Evolutionary conservation across 2,329 filamentous ascomycete genomes (phyloP).

Genomic region (Fusarium succisae): DNA sequence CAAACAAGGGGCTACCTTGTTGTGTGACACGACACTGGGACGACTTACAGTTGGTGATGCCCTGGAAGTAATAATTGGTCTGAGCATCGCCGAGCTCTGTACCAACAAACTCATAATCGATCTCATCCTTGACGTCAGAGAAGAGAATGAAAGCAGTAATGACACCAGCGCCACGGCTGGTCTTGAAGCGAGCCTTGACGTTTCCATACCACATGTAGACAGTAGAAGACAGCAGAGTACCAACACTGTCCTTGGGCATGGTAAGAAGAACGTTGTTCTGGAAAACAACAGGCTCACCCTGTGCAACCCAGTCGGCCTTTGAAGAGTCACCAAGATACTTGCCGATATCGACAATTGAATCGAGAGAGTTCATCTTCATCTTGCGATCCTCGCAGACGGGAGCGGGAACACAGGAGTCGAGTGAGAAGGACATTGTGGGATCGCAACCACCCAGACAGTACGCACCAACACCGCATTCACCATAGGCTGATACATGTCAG

Average conservation of each 20-base stretch:
- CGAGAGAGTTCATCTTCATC: constrained; percentile 77
- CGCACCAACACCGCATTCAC: constrained; percentile 90
- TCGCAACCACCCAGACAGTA: constrained; percentile 98
- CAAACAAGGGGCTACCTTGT: constrained; percentile 1
- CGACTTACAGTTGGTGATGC: constrained; percentile 84
- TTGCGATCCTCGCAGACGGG: constrained; percentile 81
- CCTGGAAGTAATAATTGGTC: constrained; percentile 98
- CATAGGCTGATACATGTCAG: constrained; percentile 73
- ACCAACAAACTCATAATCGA: constrained; percentile 96
- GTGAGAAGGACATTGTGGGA: constrained; percentile 80
- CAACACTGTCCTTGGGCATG: constrained; percentile 86
- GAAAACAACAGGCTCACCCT: constrained; percentile 76
- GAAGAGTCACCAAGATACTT: constrained; percentile 87
- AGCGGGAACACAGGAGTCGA: constrained; percentile 85
- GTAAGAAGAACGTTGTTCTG: constrained; percentile 81
- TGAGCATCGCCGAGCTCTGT: constrained; percentile 80
- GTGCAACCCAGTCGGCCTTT: constrained; percentile 87
- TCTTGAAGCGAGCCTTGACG: constrained; percentile 85
- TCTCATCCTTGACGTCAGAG: constrained; percentile 96
- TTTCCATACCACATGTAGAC: constrained; percentile 98
- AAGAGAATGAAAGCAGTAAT: constrained; percentile 98
- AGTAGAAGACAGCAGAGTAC: constrained; percentile 85
- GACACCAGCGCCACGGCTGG: constrained; percentile 84
- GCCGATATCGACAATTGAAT: constrained; percentile 73
- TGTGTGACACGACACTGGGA: neutral